These are phyloP conservation scores for Pyrenochaeta sp. DNA, from an alignment of 2,329 filamentous ascomycete genomes.

Conservation along the genomic window DNA sequence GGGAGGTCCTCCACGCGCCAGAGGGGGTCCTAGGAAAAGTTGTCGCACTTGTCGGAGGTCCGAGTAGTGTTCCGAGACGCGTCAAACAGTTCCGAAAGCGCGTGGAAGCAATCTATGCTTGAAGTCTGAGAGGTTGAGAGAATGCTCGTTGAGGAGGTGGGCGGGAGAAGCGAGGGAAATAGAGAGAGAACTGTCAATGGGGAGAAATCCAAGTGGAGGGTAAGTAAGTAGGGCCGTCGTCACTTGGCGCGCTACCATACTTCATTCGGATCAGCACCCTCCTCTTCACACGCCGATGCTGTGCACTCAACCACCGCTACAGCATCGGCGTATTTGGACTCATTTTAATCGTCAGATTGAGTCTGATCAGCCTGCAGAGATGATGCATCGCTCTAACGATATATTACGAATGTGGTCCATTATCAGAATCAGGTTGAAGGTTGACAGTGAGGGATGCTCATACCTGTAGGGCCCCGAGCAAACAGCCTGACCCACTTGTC, in stretches of 20 bases:
- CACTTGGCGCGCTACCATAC: conserved; percentile 33
- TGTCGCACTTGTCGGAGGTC: conserved; percentile 39
- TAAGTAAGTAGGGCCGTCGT: conserved; percentile 33
- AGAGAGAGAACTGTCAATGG: conserved; percentile 48
- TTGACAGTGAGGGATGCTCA: conserved; percentile 24
- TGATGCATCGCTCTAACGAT: conserved; percentile 11
- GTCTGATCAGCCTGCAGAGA: conserved; percentile 20
- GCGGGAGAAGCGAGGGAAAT: conserved; percentile 38
- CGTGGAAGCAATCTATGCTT: conserved; percentile 44
- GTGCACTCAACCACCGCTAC: conserved; percentile 41
- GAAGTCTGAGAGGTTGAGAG: conserved; percentile 38
- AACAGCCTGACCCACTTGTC: conserved; percentile 45
- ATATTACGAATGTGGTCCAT: conserved; percentile 8
- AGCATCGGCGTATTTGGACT: conserved; percentile 70
- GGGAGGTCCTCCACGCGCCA: conserved; percentile 27
- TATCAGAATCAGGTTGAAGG: conserved; percentile 17
- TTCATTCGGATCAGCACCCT: conserved; percentile 34
- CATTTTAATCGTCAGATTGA: conserved; percentile 62
- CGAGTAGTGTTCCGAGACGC: conserved; percentile 48
- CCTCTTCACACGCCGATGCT: conserved; percentile 37
- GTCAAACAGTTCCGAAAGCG: conserved; percentile 54
- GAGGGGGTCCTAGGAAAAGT: conserved; percentile 37
- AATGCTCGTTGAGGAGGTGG: conserved; percentile 38
- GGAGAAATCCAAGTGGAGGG: conserved; percentile 35
- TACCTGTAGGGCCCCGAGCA: conserved; percentile 38